Conservation (phyloP, 225 moss, liverwort and hornwort genomes). For the Thuidium tamariscinum region DNA sequence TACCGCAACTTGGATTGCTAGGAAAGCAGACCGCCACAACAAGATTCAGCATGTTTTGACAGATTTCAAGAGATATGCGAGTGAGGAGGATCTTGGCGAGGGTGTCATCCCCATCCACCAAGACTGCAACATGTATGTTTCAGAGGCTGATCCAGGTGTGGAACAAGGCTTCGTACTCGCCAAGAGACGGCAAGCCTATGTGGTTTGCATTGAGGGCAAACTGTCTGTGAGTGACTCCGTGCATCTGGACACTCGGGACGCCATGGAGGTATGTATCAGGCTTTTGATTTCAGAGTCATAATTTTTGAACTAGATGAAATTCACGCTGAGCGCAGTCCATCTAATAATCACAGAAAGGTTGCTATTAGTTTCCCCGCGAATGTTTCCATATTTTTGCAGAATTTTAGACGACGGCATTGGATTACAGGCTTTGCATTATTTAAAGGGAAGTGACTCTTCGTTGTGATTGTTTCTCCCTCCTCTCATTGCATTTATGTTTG, state of each 20-base stretch:
- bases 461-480: neutral
- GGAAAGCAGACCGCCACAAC: conserved; percentile 69
- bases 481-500: neutral
- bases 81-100: conserved; percentile 53
- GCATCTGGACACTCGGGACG: conserved; percentile 55
- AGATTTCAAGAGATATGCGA: conserved; percentile 45
- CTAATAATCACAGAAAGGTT: neutral
- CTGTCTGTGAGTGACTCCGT: conserved; percentile 41
- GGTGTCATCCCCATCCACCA: conserved; percentile 94
- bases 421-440: neutral
- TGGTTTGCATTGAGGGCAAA: conserved; percentile 74
- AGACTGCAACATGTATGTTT: conserved; percentile 72
- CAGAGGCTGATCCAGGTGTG: conserved; percentile 66
- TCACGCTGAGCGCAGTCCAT: neutral
- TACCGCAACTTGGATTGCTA: conserved; percentile 1
- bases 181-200: conserved; percentile 60
- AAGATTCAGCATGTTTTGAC: conserved; percentile 79
- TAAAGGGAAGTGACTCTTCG: neutral
- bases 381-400: neutral
- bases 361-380: neutral
- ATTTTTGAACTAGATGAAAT: neutral
- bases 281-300: neutral
- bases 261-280: conserved; percentile 41
- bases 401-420: neutral
- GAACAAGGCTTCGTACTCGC: conserved; percentile 46